Conservation (phyloP, 2,329 filamentous ascomycete species). For the Sclerotinia sclerotiorum region DNA sequence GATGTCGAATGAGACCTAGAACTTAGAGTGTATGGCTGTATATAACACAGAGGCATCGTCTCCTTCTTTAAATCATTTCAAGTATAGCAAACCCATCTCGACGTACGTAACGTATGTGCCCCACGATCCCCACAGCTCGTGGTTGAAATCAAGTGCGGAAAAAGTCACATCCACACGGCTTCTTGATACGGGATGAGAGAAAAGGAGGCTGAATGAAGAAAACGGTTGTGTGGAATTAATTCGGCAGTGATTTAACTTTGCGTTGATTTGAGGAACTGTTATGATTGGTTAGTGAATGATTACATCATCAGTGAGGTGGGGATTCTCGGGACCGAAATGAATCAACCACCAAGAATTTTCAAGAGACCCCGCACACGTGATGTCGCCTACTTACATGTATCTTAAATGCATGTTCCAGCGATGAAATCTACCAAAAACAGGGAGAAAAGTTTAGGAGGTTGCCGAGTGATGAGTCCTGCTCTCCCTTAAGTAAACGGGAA, state of each 20-base stretch:
- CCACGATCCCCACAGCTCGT: constrained; percentile 14
- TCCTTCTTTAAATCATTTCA: background rate
- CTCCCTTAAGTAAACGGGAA: too few relatives aligned
- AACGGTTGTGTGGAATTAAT: background rate
- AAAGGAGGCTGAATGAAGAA: background rate
- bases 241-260: background rate
- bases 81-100: background rate
- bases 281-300: background rate
- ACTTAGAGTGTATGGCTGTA: background rate
- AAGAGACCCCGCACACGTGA: constrained; percentile 4
- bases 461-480: too few relatives aligned
- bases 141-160: background rate
- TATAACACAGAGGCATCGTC: background rate
- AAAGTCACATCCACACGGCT: constrained; percentile 17
- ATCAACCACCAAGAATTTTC: background rate
- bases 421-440: background rate
- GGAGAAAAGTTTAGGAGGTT: too few relatives aligned
- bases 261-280: background rate
- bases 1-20: background rate
- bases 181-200: background rate
- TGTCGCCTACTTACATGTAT: background rate
- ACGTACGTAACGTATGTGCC: constrained; percentile 14
- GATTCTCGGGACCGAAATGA: constrained; percentile 4
- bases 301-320: background rate
- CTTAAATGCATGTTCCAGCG: background rate